Percentiles rank a stretch among this genome's conserved stretches.
Evolutionary conservation across 768 basidiomycete genomes (phyloP).

Genomic region (Baorangia bicolor): DNA sequence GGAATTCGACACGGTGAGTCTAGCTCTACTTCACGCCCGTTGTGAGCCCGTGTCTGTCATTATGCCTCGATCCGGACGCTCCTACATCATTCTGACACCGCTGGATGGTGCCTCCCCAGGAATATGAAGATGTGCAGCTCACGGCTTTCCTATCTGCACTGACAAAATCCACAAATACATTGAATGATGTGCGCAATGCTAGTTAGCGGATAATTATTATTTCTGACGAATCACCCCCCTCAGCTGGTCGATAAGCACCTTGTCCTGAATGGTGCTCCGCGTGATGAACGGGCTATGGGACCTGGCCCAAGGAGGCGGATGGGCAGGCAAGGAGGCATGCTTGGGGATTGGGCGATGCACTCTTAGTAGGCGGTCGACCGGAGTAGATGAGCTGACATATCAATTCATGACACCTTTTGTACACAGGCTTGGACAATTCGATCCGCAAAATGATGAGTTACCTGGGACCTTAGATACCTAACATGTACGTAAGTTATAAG

Average conservation of each 20-base stretch:
- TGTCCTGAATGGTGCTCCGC: conserved; percentile 52
- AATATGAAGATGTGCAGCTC: conserved; percentile 94
- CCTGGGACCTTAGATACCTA: not conserved
- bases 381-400: not conserved
- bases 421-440: not conserved
- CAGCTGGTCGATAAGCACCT: conserved; percentile 81
- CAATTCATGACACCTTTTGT: not conserved
- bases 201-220: not conserved
- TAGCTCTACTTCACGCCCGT: not conserved
- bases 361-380: conserved; percentile 33
- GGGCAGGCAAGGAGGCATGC: conserved; percentile 46
- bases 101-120: conserved; percentile 44
- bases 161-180: conserved; percentile 81
- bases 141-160: conserved; percentile 85
- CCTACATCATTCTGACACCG: not conserved
- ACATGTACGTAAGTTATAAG: not conserved
- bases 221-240: conserved; percentile 1
- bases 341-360: conserved; percentile 58
- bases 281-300: conserved; percentile 50
- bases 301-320: conserved; percentile 49
- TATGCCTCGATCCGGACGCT: not conserved
- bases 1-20: conserved; percentile 82
- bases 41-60: not conserved
- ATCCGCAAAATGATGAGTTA: not conserved
- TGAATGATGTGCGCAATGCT: conserved; percentile 77